Percentiles rank a stretch among this genome's conserved stretches.
These are phyloP conservation scores for Rhizopogon roseolus DNA, from an alignment of 768 basidiomycete species.

Conservation along the genomic window DNA sequence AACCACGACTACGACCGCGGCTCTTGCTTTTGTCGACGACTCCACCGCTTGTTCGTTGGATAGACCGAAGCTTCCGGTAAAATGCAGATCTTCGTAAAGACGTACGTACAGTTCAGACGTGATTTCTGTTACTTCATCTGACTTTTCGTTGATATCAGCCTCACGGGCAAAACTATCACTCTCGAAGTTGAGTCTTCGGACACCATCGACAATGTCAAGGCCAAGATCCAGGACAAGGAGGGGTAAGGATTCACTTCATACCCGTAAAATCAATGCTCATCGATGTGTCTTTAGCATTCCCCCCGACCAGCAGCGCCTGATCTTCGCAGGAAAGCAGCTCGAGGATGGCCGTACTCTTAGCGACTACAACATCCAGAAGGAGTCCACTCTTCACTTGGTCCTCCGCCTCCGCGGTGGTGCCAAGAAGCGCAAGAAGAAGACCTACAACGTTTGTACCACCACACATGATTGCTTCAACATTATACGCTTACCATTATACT, in stretches of 20 bases:
- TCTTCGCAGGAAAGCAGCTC: constrained; percentile 99
- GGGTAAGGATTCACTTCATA: constrained; percentile 45
- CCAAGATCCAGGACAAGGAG: constrained; percentile 97
- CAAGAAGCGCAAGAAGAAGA: constrained; percentile 99
- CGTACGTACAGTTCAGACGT: constrained; percentile 44
- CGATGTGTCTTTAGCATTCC: constrained; percentile 53
- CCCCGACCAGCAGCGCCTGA: constrained; percentile 94
- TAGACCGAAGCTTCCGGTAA: constrained; percentile 72
- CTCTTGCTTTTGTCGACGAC: constrained; percentile 86
- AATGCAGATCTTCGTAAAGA: constrained; percentile 99
- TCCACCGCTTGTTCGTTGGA: constrained; percentile 90
- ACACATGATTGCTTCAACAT: not conserved
- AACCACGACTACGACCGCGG: constrained; percentile 26
- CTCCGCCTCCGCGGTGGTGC: constrained; percentile 98
- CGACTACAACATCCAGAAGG: constrained; percentile 99
- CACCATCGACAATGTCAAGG: constrained; percentile 97
- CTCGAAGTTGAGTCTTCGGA: constrained; percentile 97
- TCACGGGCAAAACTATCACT: constrained; percentile 98
- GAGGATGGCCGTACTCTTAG: constrained; percentile 96
- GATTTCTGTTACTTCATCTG: not conserved
- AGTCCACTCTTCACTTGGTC: constrained; percentile 96
- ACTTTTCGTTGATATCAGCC: constrained; percentile 43
- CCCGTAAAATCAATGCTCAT: not conserved
- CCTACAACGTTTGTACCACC: constrained; percentile 76
- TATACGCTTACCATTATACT: constrained; percentile 3